These are phyloP conservation scores for Betula pendula DNA, from an alignment of 306 rosid genomes.

Conservation along the genomic window DNA sequence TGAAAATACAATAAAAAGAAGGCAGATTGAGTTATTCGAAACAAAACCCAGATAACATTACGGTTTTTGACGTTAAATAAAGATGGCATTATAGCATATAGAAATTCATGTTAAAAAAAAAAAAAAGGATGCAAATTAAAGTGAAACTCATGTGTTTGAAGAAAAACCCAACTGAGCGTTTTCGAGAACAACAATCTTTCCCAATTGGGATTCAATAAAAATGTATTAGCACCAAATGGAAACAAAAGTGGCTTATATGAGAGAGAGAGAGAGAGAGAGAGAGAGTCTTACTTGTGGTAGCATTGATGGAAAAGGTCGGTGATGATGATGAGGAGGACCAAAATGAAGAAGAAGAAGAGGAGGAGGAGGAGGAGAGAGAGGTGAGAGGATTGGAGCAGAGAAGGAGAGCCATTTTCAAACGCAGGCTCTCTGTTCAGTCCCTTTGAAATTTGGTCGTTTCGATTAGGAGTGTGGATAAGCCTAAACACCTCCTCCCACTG, in stretches of 20 bases:
- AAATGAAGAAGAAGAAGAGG: constrained; percentile 33
- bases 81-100: not conserved
- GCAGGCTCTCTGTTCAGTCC: not conserved
- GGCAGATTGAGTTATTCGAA: not conserved
- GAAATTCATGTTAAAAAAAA: not conserved
- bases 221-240: not conserved
- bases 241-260: not conserved
- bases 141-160: not conserved
- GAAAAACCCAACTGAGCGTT: constrained; percentile 2
- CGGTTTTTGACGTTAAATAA: not conserved
- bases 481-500: not conserved
- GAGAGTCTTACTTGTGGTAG: constrained; percentile 41
- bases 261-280: not conserved
- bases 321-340: constrained; percentile 3
- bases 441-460: not conserved
- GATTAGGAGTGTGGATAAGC: not conserved
- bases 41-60: not conserved
- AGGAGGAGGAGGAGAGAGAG: constrained; percentile 31
- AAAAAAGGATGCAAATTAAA: not conserved
- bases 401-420: constrained; percentile 50
- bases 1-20: not conserved
- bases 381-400: constrained; percentile 52
- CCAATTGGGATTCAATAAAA: no score
- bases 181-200: not conserved
- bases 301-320: constrained; percentile 16